Evolutionary conservation across 495 filamentous ascomycete species (phyloP).

Genomic region (Aspergillus incahuasiensis): DNA sequence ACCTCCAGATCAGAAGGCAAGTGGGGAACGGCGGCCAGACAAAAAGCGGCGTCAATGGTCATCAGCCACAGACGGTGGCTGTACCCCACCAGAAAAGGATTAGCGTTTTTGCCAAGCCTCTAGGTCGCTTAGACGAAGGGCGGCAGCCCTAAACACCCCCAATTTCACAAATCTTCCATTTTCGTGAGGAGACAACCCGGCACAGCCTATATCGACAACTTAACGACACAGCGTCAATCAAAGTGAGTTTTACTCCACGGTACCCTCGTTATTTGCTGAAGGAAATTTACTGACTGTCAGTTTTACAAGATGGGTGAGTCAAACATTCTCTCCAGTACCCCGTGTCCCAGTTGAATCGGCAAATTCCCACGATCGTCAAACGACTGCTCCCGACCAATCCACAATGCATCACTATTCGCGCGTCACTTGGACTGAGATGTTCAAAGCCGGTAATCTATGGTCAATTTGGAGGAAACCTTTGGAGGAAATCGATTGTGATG

Average conservation of each 20-base stretch:
- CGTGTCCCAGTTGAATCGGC: constrained; percentile 28
- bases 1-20: neutral
- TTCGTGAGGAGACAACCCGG: constrained; percentile 38
- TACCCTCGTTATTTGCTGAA: neutral
- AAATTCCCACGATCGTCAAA: constrained; percentile 20
- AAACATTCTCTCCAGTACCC: constrained; percentile 20
- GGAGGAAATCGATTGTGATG: neutral
- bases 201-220: constrained; percentile 40
- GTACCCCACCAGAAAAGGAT: constrained; percentile 18
- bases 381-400: constrained; percentile 11
- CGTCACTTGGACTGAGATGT: neutral
- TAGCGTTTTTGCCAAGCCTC: constrained; percentile 24
- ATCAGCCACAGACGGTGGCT: constrained; percentile 20
- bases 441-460: neutral
- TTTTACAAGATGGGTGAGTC: constrained; percentile 53
- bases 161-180: constrained; percentile 46
- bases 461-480: neutral
- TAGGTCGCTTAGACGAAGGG: constrained; percentile 47
- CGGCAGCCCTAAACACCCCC: constrained; percentile 46
- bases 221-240: constrained; percentile 53
- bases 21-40: neutral
- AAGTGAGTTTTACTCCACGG: constrained; percentile 36
- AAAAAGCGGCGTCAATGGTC: constrained; percentile 9
- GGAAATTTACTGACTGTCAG: constrained; percentile 29
- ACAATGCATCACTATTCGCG: neutral